A percentile compares a stretch with the other conserved stretches of the same genome.
Evolutionary conservation across 495 filamentous ascomycete genomes (phyloP).

Genomic region (Baudoinia panamericana): DNA sequence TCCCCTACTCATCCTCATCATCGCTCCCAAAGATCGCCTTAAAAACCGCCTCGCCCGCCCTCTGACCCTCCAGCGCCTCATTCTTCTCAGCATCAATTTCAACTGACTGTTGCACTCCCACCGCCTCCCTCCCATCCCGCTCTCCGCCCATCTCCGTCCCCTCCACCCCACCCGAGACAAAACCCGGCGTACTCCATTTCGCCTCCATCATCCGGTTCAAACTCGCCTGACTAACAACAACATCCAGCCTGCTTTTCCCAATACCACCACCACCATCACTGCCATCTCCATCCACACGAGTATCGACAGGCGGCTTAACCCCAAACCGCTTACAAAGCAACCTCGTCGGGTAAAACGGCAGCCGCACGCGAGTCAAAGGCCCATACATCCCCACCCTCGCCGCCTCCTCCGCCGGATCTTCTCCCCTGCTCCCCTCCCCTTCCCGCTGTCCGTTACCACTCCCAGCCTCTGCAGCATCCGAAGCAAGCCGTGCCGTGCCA

Average conservation of each 20-base stretch:
- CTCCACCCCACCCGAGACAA: conserved; percentile 8
- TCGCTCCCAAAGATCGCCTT: conserved; percentile 86
- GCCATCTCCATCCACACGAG: conserved; percentile 41
- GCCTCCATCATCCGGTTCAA: conserved; percentile 45
- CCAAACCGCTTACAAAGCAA: conserved; percentile 89
- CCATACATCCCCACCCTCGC: conserved; percentile 93
- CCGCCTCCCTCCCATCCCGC: not conserved
- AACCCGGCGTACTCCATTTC: conserved; percentile 4
- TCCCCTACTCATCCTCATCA: conserved; percentile 51
- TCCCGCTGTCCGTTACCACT: conserved; percentile 39
- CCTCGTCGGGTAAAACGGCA: conserved; percentile 69
- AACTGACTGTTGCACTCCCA: conserved; percentile 20
- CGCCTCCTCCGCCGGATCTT: conserved; percentile 73
- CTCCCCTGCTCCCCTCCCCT: too few species aligned
- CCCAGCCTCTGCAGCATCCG: conserved; percentile 30
- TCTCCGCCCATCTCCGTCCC: not conserved
- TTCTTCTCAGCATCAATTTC: conserved; percentile 65
- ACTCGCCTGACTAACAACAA: conserved; percentile 36
- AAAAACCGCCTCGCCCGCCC: conserved; percentile 81
- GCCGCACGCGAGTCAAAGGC: conserved; percentile 57
- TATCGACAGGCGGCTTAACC: conserved; percentile 61
- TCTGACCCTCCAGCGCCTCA: conserved; percentile 70
- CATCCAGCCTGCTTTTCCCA: conserved; percentile 24
- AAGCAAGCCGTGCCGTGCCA: conserved; percentile 29
- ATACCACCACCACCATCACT: conserved; percentile 16